phyloP scores from a whole-genome alignment of 1,284 basidiomycete genomes.

The Tremellales sp. region DNA sequence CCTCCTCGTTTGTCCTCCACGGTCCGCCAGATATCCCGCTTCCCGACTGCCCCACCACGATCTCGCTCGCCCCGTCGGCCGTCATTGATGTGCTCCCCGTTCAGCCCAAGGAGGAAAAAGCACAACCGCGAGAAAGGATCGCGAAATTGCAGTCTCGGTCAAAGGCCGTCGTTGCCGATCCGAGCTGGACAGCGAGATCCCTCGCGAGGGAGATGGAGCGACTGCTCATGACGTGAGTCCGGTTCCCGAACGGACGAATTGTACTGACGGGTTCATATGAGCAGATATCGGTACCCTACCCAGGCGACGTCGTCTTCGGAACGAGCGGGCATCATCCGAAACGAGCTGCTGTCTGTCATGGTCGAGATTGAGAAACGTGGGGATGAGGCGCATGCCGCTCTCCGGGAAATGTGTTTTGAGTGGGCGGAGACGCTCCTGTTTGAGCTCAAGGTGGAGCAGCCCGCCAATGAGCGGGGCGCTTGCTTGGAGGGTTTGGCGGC shows the following conservation, averaged over 20 bases:
- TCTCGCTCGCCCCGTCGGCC: slow-evolving; percentile 10
- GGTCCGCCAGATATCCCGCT: slow-evolving; percentile 24
- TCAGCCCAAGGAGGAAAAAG: not conserved
- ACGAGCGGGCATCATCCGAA: slow-evolving; percentile 42
- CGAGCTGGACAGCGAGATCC: slow-evolving; percentile 16
- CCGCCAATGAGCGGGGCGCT: slow-evolving; percentile 51
- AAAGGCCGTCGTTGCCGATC: slow-evolving; percentile 25
- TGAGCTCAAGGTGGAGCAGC: slow-evolving; percentile 46
- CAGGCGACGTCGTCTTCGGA: slow-evolving; percentile 30
- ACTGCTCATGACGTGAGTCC: slow-evolving; percentile 26
- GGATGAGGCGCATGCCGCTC: slow-evolving; percentile 29
- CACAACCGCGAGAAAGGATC: slow-evolving; percentile 11
- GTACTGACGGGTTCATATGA: slow-evolving; percentile 2
- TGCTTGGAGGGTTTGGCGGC: slow-evolving; percentile 52
- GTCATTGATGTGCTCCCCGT: slow-evolving; percentile 5
- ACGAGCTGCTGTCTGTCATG: slow-evolving; percentile 39
- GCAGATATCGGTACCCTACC: slow-evolving; percentile 33
- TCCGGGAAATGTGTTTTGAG: slow-evolving; percentile 42
- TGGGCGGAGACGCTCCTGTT: slow-evolving; percentile 45
- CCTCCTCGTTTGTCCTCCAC: slow-evolving; percentile 3
- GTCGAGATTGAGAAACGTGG: slow-evolving; percentile 44
- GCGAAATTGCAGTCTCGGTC: slow-evolving; percentile 13
- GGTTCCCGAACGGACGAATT: not conserved
- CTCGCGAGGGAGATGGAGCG: slow-evolving; percentile 33
- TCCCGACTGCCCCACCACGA: slow-evolving; percentile 16